Base-by-base conservation (phyloP, 148 eudicot genomes). In the Salicornia ramosissima region DNA sequence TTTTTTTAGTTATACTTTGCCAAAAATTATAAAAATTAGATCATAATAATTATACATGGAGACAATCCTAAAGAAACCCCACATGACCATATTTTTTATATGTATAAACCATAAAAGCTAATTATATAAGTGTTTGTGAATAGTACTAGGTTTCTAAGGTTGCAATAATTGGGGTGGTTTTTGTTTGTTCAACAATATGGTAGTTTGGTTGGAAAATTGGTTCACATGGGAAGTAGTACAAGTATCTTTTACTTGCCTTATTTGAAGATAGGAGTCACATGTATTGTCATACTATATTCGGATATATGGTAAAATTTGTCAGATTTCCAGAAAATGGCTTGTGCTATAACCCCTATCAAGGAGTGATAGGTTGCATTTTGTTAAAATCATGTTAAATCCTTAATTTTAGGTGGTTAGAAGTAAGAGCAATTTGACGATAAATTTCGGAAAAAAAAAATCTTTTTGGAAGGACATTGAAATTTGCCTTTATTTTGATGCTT, bases 161-260 rank as follows among this genome's bases (percentile, higher is more conserved):
- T n/a, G n/a, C n/a, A n/a, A n/a, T n/a, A n/a, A n/a, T n/a, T n/a
- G 21, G 69, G 36, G 50, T 58, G 31, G 67, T 56, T 59, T 58
- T 71, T 71, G 34, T 77, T 50, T 63, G 53, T 67, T 58, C 68
- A 71, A 59, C 24, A 58, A n/a, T 71, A 21, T 71, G 59, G 64
- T 65, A 43, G 70, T 64, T 65, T 65, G 31, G 64, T 28, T 54
- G 30, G 29, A 53, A 19, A 63, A 51, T 6, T 30, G 74, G 19
- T 28, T 65, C 61, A 15, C 36, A 21, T 8, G 8, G 5, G 7
- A 7, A 73, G n/a, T 73, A 71, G 30, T 26, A 30, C 33, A 47
- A 3, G 1, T 12, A 62, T 12, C 10, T n/a, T 6, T 25, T 60
- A 5, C 4, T 15, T 49, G 4, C 50, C 50, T 1, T 15, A 5